Percentiles rank a stretch among this genome's conserved stretches.
These are phyloP conservation scores for Dioszegia crocea DNA, from an alignment of 768 basidiomycete species.

Conservation along the genomic window DNA sequence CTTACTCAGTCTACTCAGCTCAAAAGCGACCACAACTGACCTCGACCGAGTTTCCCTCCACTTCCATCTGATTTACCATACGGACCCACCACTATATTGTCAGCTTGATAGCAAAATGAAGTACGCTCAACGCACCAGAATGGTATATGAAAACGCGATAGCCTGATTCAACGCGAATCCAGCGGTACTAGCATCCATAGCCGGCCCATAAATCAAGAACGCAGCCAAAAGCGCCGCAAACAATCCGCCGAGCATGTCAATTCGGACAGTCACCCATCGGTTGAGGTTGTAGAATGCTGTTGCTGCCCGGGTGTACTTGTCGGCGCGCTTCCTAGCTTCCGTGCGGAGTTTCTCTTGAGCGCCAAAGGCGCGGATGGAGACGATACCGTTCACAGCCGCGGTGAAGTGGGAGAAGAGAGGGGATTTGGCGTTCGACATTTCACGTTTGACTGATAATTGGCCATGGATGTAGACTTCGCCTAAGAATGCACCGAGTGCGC, in stretches of 20 bases:
- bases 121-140: constrained; percentile 26
- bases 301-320: constrained; percentile 52
- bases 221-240: constrained; percentile 60
- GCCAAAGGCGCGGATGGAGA: constrained; percentile 64
- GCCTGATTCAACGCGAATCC: constrained; percentile 49
- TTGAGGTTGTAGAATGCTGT: constrained; percentile 50
- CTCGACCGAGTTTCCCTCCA: constrained; percentile 50
- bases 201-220: constrained; percentile 56
- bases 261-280: constrained; percentile 51
- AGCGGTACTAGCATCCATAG: constrained; percentile 41
- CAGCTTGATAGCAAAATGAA: not conserved
- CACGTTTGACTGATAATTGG: constrained; percentile 59
- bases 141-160: constrained; percentile 43
- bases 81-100: constrained; percentile 42
- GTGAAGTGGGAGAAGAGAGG: constrained; percentile 58
- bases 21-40: constrained; percentile 10
- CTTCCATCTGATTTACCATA: constrained; percentile 48
- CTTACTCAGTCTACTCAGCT: not conserved
- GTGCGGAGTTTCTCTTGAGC: constrained; percentile 56
- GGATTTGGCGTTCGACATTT: constrained; percentile 57
- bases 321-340: constrained; percentile 56
- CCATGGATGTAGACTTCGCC: constrained; percentile 59
- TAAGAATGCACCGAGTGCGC: constrained; percentile 53
- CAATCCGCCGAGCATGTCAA: constrained; percentile 61
- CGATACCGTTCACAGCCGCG: constrained; percentile 59